Evolutionary conservation across 768 basidiomycete genomes (phyloP), one percentile per base, ranked within the genome.

Genomic region (Macrolepiota fuliginosa): DNA sequence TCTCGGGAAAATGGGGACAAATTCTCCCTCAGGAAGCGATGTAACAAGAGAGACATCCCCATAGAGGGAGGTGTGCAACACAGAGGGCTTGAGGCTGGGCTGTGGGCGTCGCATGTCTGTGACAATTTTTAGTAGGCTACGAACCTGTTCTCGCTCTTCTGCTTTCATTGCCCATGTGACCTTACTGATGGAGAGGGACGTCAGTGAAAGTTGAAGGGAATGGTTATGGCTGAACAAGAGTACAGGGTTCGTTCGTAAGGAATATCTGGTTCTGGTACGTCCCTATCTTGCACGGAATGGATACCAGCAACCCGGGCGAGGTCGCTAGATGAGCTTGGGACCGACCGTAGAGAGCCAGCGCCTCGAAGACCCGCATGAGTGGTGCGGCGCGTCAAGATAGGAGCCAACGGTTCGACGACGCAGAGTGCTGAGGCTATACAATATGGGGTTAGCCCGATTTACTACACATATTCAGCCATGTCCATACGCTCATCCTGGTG

Each of bases 381-480:
- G 2, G 86, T 79, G 15, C 74, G 74, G 37, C 74, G 72, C 47
- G 85, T 81, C 19, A 85, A 64, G 12, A 83, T 65, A 11, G 83
- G 79, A 10, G 77, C 74, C 62, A 82, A 68, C 4, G 76, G 79
- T 58, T 77, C 75, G 12, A 27, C 25, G 12, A 58, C 56, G 22
- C 25, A 45, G 56, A 53, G 35, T 36, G 45, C 29, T 35, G 62
- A 56, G 62, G 57, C 57, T 61, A 39, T 25, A 32, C 42, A 45
- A 19, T 15, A 17, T n/a, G 19, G 29, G 3, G 29, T 32, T 3
- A 32, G 29, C 7, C 7, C 7, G 7, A 32, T 32, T 32, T 24
- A 58, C 15, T 32, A 40, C 13, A 51, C 39, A 62, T 25, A 52
- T 12, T 15, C 24, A 17, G 9, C 40, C 40, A 50, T 19, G 27